phyloP scores from a whole-genome alignment of 208 protist species.

The Kentomonas sorsogonicus region DNA sequence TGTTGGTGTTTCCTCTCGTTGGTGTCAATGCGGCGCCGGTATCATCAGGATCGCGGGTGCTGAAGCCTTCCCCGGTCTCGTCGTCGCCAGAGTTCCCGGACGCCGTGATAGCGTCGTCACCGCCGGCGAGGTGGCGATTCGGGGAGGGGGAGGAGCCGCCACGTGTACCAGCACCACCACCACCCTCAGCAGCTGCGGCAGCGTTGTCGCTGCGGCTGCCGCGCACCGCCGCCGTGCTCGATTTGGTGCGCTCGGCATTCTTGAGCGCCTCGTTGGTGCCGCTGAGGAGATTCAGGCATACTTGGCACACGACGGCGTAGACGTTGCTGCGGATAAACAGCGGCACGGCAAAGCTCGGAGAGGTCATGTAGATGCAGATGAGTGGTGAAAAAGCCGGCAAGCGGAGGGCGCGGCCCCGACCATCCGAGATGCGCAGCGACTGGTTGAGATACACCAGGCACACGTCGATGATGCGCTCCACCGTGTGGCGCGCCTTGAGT shows the following conservation, averaged over 20 bases:
- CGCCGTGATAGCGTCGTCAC: background rate
- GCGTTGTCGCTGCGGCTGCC: background rate
- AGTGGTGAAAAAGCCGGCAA: no score
- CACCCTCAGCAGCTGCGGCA: background rate
- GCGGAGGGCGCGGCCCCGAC: no score
- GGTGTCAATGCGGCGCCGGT: no score
- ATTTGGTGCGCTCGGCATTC: background rate
- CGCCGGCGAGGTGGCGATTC: background rate
- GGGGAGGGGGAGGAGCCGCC: background rate
- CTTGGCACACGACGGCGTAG: no score
- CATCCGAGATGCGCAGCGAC: background rate
- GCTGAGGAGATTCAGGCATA: no score
- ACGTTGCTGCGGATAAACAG: no score
- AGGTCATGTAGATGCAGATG: no score
- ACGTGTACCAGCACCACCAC: background rate
- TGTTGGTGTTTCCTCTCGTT: background rate
- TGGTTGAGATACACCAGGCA: conserved; percentile 13
- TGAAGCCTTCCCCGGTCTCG: no score
- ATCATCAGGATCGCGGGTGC: no score
- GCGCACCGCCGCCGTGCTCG: background rate
- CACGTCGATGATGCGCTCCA: background rate
- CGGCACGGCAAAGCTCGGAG: no score
- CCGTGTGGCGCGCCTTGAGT: background rate
- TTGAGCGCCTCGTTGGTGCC: background rate
- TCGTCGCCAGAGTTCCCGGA: background rate